Evolutionary conservation across 2,329 filamentous ascomycete genomes (phyloP).

Genomic region (Xylaria sp.): DNA sequence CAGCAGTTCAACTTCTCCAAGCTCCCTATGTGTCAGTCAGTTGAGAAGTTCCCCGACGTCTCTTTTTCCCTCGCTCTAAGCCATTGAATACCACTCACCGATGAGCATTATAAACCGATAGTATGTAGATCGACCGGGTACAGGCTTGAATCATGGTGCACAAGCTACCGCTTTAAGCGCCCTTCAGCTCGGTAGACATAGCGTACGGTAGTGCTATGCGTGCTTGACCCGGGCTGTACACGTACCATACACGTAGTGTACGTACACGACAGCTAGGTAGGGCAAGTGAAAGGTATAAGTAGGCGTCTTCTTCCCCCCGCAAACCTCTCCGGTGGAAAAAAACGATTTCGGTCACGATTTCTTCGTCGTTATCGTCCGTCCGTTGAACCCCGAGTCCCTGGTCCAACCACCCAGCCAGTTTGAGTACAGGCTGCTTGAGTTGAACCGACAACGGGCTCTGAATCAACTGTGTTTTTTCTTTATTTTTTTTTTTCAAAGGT

Average conservation of each 20-base stretch:
- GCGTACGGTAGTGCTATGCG: no score
- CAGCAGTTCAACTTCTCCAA: no score
- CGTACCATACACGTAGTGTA: no score
- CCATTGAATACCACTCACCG: background rate
- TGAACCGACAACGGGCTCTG: background rate
- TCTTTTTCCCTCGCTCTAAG: background rate
- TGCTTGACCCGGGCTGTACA: no score
- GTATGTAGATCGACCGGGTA: background rate
- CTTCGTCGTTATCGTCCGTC: background rate
- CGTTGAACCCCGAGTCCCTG: background rate
- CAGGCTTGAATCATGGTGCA: background rate
- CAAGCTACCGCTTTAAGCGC: background rate
- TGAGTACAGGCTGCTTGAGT: background rate
- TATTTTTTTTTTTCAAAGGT: background rate
- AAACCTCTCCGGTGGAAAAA: no score
- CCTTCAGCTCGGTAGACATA: background rate
- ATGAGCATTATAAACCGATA: background rate
- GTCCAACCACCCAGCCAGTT: background rate
- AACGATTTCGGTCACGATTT: background rate
- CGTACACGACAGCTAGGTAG: no score
- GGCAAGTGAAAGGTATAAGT: no score
- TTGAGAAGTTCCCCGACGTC: no score
- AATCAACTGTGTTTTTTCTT: background rate
- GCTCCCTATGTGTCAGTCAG: no score
- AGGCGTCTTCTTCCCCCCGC: no score